phyloP scores from a whole-genome alignment of 768 basidiomycete genomes.

The Boletellus ananiceps region DNA sequence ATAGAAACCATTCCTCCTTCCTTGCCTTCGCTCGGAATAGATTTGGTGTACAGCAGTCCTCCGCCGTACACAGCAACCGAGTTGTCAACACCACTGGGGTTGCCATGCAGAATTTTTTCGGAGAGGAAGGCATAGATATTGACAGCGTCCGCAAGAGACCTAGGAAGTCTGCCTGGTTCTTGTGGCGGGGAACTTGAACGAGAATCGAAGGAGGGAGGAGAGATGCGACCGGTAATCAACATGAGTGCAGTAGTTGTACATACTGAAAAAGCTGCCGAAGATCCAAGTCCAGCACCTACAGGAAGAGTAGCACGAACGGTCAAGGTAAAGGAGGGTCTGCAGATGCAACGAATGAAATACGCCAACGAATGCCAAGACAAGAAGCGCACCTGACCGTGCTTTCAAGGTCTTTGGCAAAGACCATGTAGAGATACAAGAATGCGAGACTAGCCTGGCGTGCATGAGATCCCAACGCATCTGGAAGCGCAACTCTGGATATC shows the following conservation, averaged over 20 bases:
- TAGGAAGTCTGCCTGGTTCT: constrained; percentile 54
- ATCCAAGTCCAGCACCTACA: constrained; percentile 93
- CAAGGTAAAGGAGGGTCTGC: constrained; percentile 75
- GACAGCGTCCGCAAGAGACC: constrained; percentile 65
- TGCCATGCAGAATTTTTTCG: constrained; percentile 96
- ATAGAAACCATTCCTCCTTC: constrained; percentile 82
- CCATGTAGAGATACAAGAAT: constrained; percentile 94
- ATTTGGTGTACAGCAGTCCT: constrained; percentile 82
- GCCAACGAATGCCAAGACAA: constrained; percentile 15
- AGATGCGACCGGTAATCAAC: constrained; percentile 67
- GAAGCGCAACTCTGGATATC: constrained; percentile 46
- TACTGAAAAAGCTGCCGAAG: constrained; percentile 92
- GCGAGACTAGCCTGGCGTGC: constrained; percentile 54
- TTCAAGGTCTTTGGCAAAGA: constrained; percentile 43
- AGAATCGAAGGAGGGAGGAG: constrained; percentile 30
- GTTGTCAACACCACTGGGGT: constrained; percentile 96
- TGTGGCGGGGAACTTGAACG: constrained; percentile 26
- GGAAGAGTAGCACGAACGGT: constrained; percentile 85
- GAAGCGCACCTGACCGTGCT: constrained; percentile 50
- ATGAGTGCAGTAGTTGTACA: constrained; percentile 81
- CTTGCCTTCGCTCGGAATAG: constrained; percentile 51
- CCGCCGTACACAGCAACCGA: constrained; percentile 91
- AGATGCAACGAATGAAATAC: constrained; percentile 1
- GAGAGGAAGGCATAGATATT: constrained; percentile 93
- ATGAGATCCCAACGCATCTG: constrained; percentile 28